phyloP scores from a whole-genome alignment of 495 filamentous ascomycete genomes.

The Extremus antarcticus region DNA sequence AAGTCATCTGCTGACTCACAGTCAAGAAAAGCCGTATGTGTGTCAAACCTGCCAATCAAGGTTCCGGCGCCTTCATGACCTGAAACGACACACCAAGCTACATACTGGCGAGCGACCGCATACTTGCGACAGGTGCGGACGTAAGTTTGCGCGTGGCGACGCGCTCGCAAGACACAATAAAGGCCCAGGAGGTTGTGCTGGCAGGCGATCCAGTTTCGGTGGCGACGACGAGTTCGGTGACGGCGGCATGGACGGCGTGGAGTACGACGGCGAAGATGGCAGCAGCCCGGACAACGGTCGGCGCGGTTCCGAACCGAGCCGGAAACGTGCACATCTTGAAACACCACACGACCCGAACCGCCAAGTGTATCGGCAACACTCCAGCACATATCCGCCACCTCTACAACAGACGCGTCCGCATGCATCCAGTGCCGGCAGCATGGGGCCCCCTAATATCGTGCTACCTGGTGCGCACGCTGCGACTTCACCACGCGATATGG shows the following conservation, averaged over 20 bases:
- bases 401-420: slow-evolving; percentile 13
- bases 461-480: slow-evolving; percentile 16
- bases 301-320: slow-evolving; percentile 46
- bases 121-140: slow-evolving; percentile 83
- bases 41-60: slow-evolving; percentile 81
- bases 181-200: slow-evolving; percentile 90
- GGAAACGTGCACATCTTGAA: slow-evolving; percentile 52
- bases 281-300: slow-evolving; percentile 20
- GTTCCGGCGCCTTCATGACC: slow-evolving; percentile 85
- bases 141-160: slow-evolving; percentile 90
- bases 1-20: slow-evolving; percentile 93
- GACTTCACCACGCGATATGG: slow-evolving; percentile 20
- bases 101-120: slow-evolving; percentile 95
- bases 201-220: slow-evolving; percentile 72
- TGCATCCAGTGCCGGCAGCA: slow-evolving; percentile 19
- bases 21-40: slow-evolving; percentile 93
- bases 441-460: slow-evolving; percentile 23
- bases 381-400: slow-evolving; percentile 70
- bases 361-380: slow-evolving; percentile 46
- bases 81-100: slow-evolving; percentile 92
- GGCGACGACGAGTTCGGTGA: slow-evolving; percentile 61
- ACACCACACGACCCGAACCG: slow-evolving; percentile 36
- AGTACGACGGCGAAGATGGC: slow-evolving; percentile 50
- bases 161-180: slow-evolving; percentile 91
- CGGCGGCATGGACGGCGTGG: slow-evolving; percentile 63